Base-by-base conservation (phyloP, 225 moss, liverwort and hornwort species). In the Sphagnum tenellum region DNA sequence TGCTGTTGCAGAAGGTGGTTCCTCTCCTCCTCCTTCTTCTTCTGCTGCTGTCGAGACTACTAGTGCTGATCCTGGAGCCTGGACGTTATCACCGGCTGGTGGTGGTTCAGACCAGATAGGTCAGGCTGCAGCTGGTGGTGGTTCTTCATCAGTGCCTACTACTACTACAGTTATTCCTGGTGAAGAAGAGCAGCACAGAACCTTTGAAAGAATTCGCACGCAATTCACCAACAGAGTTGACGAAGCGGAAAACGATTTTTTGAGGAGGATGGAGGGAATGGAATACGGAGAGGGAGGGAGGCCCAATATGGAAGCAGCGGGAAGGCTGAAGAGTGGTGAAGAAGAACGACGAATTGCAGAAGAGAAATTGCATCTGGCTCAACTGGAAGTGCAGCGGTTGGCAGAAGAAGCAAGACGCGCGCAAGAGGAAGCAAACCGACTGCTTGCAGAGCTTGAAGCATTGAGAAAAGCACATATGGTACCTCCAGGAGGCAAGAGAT, bases 401-500 rank as follows among this genome's bases (percentile, higher is more conserved):
- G 49, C 3, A 3, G 55, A 52, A n/a, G 65, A 66, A 57, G 66
- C 66, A 1, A 48, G n/a, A 45, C 11, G 45, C 4, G 66, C 66
- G 4, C 55, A 66, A 46, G 55, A 52, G 9, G 66, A 56, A 12
- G 66, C 56, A 47, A 47, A 13, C 3, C 4, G 14, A 47, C 47
- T 66, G 47, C 12, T 56, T 11, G 54, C 8, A 45, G 66, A 66
- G 56, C 66, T 66, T 9, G 66, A 56, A 57, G 57, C 47, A 3
- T n/a, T 66, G 56, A 66, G 47, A 47, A 7, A 4, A n/a, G 48
- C 45, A 3, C 54, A 55, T 6, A 9, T 10, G 6, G 53, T 44
- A 4, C 44, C 10, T 5, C 12, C 47, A 11, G 66, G 66, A 10
- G 66, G 66, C 9, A 66, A 66, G 66, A 56, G 66, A 29, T 66